A percentile compares a stretch with the other conserved stretches of the same genome.
These are phyloP conservation scores for Epichloe sylvatica DNA, from an alignment of 2,329 filamentous ascomycete species.

Conservation along the genomic window DNA sequence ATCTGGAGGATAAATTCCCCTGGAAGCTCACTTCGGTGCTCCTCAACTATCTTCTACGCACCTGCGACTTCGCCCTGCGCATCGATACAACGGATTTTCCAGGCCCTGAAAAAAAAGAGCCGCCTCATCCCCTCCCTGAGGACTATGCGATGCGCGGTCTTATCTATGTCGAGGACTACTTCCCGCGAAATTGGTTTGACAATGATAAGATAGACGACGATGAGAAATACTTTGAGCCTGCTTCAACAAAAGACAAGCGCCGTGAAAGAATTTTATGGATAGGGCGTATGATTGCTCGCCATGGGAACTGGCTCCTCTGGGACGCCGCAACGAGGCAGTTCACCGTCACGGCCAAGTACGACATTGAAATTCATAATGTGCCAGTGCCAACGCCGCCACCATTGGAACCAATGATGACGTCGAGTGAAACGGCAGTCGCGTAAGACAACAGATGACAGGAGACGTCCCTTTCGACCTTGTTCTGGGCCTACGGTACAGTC, in stretches of 20 bases:
- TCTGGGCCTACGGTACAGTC: too few relatives aligned
- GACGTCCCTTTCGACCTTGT: neutral
- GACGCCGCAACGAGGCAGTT: conserved; percentile 25
- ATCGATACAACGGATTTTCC: conserved; percentile 35
- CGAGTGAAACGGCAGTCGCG: neutral
- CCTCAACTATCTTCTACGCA: conserved; percentile 23
- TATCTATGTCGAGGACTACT: conserved; percentile 45
- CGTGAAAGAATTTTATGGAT: conserved; percentile 47
- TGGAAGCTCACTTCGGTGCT: conserved; percentile 33
- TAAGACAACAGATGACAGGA: neutral
- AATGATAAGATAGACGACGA: conserved; percentile 50
- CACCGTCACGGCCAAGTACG: neutral
- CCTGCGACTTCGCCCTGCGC: conserved; percentile 16
- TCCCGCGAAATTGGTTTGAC: conserved; percentile 44
- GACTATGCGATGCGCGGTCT: conserved; percentile 55
- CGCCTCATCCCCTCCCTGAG: conserved; percentile 47
- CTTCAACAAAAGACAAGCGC: conserved; percentile 43
- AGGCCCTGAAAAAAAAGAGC: conserved; percentile 24
- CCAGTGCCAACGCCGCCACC: neutral
- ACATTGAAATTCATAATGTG: neutral
- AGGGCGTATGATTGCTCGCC: conserved; percentile 31
- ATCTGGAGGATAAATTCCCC: conserved; percentile 29
- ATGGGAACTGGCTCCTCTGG: conserved; percentile 30
- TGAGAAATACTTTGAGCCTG: conserved; percentile 48
- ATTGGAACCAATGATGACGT: neutral